Evolutionary conservation across 2,329 filamentous ascomycete species (phyloP).

Genomic region (Coniochaeta ligniaria): DNA sequence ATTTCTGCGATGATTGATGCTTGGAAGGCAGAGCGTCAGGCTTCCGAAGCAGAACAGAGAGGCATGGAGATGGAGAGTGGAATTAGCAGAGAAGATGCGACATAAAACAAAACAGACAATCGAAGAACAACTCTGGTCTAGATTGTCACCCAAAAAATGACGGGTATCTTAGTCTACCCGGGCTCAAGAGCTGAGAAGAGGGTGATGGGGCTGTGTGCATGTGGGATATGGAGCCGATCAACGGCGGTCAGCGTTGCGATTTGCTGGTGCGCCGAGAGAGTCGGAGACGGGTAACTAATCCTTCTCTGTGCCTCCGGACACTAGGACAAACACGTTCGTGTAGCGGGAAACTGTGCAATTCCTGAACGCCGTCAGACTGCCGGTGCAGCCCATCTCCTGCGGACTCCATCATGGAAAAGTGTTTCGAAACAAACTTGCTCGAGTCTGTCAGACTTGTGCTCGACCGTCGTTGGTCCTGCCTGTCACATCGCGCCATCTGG

Average conservation of each 20-base stretch:
- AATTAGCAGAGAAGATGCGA: not conserved
- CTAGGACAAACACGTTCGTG: not conserved
- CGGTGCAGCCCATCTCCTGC: not conserved
- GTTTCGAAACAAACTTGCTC: not conserved
- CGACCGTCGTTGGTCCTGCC: not conserved
- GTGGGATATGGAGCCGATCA: not conserved
- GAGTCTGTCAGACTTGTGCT: not conserved
- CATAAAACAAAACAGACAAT: not conserved
- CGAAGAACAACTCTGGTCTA: not conserved
- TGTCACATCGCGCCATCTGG: not conserved
- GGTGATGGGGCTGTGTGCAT: not conserved
- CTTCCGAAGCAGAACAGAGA: not conserved
- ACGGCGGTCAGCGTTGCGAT: not conserved
- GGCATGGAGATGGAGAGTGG: not conserved
- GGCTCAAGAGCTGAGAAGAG: not conserved
- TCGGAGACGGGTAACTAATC: not conserved
- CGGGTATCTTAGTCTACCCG: not conserved
- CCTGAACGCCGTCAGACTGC: not conserved
- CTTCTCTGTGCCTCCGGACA: not conserved
- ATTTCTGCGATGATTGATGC: constrained; percentile 5
- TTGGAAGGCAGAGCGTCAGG: not conserved
- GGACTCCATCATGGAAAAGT: not conserved
- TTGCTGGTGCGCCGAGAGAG: not conserved
- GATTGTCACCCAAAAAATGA: not conserved
- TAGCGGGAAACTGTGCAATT: not conserved